A percentile compares a stretch with the other conserved stretches of the same genome.
These are phyloP conservation scores for Vitis cinerea DNA, from an alignment of 164 flowering plant species.

Conservation along the genomic window DNA sequence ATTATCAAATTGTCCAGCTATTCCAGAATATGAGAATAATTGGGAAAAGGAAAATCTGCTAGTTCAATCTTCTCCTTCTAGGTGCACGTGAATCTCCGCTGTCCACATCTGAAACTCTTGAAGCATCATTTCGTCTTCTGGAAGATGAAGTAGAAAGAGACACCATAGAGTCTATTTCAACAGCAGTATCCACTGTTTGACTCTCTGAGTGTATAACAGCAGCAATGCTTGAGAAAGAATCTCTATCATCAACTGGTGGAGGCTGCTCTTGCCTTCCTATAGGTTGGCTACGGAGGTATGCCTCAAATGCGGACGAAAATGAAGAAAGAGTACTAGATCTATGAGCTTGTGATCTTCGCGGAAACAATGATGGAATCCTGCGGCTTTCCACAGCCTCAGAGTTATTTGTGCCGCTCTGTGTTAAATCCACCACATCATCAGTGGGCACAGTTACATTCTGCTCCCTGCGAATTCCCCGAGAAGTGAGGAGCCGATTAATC, in stretches of 20 bases:
- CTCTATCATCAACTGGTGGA: slow-evolving; percentile 60
- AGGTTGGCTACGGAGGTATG: slow-evolving; percentile 37
- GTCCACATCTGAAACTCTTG: slow-evolving; percentile 66
- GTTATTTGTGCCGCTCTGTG: slow-evolving; percentile 26
- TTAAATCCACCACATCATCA: slow-evolving; percentile 44
- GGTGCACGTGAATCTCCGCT: slow-evolving; percentile 66
- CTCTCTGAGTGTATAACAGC: slow-evolving; percentile 69
- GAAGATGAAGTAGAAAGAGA: slow-evolving; percentile 62
- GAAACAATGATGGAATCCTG: slow-evolving; percentile 25
- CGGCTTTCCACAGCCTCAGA: slow-evolving; percentile 30
- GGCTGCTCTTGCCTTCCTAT: slow-evolving; percentile 48
- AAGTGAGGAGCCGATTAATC: slow-evolving; percentile 44
- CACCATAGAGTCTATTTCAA: slow-evolving; percentile 68
- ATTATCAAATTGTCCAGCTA: neutral
- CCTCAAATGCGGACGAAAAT: slow-evolving; percentile 35
- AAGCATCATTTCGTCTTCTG: slow-evolving; percentile 52
- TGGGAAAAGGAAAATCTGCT: slow-evolving; percentile 8
- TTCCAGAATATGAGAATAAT: neutral
- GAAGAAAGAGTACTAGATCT: slow-evolving; percentile 28
- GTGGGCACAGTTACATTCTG: slow-evolving; percentile 27
- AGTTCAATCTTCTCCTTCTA: slow-evolving; percentile 63
- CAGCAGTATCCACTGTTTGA: slow-evolving; percentile 61
- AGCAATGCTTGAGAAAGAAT: slow-evolving; percentile 75
- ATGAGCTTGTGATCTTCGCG: slow-evolving; percentile 39
- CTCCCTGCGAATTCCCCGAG: slow-evolving; percentile 57